These are phyloP conservation scores for Zygosaccharomyces kombuchaensis DNA, from an alignment of 805 yeast species.

Conservation along the genomic window DNA sequence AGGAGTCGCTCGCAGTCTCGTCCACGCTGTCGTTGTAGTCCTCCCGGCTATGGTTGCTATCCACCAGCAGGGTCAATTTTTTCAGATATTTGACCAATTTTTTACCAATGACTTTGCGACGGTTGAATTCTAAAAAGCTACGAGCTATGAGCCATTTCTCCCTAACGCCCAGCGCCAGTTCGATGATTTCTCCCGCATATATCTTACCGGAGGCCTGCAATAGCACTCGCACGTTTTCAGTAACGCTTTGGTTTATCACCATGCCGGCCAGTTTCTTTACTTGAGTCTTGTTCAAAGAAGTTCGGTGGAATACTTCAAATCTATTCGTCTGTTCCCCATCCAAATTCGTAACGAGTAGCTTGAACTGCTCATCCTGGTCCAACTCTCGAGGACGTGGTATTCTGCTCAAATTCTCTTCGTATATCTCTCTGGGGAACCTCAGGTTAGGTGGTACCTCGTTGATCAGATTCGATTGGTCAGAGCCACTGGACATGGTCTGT, in stretches of 20 bases:
- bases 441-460: slow-evolving; percentile 27
- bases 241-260: slow-evolving; percentile 72
- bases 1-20: slow-evolving; percentile 29
- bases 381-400: slow-evolving; percentile 30
- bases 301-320: slow-evolving; percentile 81
- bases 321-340: slow-evolving; percentile 80
- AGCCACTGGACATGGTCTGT: slow-evolving; percentile 1
- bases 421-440: slow-evolving; percentile 27
- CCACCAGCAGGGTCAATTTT: slow-evolving; percentile 32
- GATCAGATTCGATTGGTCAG: slow-evolving; percentile 11
- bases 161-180: slow-evolving; percentile 72
- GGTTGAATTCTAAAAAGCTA: slow-evolving; percentile 37
- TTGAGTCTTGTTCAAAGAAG: slow-evolving; percentile 66
- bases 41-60: slow-evolving; percentile 7
- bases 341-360: slow-evolving; percentile 64
- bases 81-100: slow-evolving; percentile 37
- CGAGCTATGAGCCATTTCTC: slow-evolving; percentile 45
- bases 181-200: slow-evolving; percentile 85
- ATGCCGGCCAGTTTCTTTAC: slow-evolving; percentile 77
- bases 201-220: slow-evolving; percentile 84
- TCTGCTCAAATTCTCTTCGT: slow-evolving; percentile 14
- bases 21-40: slow-evolving; percentile 25
- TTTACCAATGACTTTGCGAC: slow-evolving; percentile 38
- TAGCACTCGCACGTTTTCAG: slow-evolving; percentile 74
- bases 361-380: slow-evolving; percentile 52